phyloP scores from a whole-genome alignment of 441 rosid genomes.

The Omphalea diandra region DNA sequence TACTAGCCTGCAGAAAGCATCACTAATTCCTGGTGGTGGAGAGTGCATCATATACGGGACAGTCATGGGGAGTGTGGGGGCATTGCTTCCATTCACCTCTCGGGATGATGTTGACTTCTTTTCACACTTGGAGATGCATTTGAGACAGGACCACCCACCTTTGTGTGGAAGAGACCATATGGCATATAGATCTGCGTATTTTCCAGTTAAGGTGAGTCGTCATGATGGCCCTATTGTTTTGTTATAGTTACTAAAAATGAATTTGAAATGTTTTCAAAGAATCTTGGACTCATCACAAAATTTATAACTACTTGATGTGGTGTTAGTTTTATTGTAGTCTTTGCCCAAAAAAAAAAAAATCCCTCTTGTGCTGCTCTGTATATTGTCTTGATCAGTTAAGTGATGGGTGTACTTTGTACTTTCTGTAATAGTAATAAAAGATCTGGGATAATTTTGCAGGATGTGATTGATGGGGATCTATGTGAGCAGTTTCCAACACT shows the following conservation, averaged over 20 bases:
- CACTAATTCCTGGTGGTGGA: constrained; percentile 91
- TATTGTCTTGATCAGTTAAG: neutral
- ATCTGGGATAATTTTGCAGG: constrained; percentile 66
- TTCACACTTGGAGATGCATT: constrained; percentile 95
- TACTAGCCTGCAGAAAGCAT: constrained; percentile 83
- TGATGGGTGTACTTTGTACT: neutral
- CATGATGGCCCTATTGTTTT: neutral
- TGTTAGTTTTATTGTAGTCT: neutral
- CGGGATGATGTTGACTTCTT: constrained; percentile 97
- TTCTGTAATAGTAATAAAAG: too few species aligned
- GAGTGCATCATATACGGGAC: constrained; percentile 90
- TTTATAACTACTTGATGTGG: neutral
- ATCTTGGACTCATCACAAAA: neutral
- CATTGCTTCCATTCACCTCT: constrained; percentile 82
- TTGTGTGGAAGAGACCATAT: constrained; percentile 96
- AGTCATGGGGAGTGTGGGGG: constrained; percentile 90
- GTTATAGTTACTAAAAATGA: neutral
- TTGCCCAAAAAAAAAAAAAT: neutral
- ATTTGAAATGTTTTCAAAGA: neutral
- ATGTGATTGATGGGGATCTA: constrained; percentile 94
- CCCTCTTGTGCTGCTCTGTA: neutral
- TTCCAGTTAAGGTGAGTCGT: constrained; percentile 79
- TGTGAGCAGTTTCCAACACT: constrained; percentile 96
- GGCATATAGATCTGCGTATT: constrained; percentile 93
- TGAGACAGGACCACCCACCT: constrained; percentile 94